phyloP scores from a whole-genome alignment of 805 yeast species.

The Ogataea neopini region DNA sequence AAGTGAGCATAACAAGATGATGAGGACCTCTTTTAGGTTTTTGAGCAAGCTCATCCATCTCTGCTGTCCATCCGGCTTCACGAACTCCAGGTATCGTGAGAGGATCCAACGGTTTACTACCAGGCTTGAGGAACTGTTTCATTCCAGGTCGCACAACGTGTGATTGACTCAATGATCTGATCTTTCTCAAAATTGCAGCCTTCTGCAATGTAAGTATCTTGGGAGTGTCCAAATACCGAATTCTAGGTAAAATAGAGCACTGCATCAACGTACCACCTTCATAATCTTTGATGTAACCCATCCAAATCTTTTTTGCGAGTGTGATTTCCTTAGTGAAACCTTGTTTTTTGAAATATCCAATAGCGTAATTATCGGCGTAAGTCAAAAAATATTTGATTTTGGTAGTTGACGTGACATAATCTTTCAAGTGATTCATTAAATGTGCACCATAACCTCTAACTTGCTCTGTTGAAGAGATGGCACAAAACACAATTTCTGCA shows the following conservation, averaged over 20 bases:
- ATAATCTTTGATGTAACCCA: constrained; percentile 98
- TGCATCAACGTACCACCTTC: constrained; percentile 99
- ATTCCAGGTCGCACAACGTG: constrained; percentile 84
- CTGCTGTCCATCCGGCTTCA: constrained; percentile 98
- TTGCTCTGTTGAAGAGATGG: constrained; percentile 95
- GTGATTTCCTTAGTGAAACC: constrained; percentile 96
- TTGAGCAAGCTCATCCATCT: constrained; percentile 95
- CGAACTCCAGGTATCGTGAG: constrained; percentile 82
- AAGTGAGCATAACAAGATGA: constrained; percentile 87
- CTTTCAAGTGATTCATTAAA: constrained; percentile 95
- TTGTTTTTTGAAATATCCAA: constrained; percentile 97
- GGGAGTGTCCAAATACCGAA: constrained; percentile 85
- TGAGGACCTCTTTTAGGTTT: constrained; percentile 94
- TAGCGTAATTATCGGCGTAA: constrained; percentile 98
- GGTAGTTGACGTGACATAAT: constrained; percentile 87
- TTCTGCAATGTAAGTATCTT: constrained; percentile 85
- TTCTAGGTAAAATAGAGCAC: constrained; percentile 87
- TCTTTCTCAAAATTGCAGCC: constrained; percentile 86
- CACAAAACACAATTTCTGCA: constrained; percentile 98
- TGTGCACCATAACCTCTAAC: constrained; percentile 99
- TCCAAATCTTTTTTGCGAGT: constrained; percentile 84
- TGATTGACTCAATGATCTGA: constrained; percentile 74
- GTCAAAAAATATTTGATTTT: constrained; percentile 85
- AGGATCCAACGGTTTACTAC: constrained; percentile 66
- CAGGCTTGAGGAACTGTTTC: constrained; percentile 57